These are phyloP conservation scores for Paecilomyces formosus DNA, from an alignment of 2,329 filamentous ascomycete species.

Conservation along the genomic window DNA sequence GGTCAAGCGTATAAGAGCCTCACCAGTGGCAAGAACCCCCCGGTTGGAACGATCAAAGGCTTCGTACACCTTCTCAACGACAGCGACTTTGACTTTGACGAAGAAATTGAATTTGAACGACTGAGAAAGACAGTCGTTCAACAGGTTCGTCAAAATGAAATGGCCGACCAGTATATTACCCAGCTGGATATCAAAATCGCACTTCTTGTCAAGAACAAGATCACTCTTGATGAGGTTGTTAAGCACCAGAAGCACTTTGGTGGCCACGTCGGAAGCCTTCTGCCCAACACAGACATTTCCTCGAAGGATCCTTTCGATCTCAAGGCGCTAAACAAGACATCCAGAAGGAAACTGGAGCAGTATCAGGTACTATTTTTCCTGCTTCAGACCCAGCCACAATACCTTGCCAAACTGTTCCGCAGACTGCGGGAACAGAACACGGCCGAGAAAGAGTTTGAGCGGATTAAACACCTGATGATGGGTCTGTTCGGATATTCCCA, in stretches of 20 bases:
- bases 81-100: conserved; percentile 97
- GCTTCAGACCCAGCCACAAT: conserved; percentile 92
- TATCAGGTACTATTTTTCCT: conserved; percentile 98
- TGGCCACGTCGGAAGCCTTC: conserved; percentile 73
- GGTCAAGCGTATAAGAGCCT: conserved; percentile 97
- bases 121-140: conserved; percentile 94
- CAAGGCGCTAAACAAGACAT: conserved; percentile 95
- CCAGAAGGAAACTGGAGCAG: conserved; percentile 86
- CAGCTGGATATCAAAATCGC: conserved; percentile 99
- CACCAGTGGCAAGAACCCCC: conserved; percentile 92
- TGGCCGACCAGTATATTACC: conserved; percentile 95
- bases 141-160: conserved; percentile 93
- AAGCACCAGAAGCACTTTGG: conserved; percentile 96
- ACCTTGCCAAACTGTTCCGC: conserved; percentile 81
- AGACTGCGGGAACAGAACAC: conserved; percentile 75
- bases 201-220: conserved; percentile 97
- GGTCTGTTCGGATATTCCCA: conserved; percentile 94
- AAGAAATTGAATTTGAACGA: conserved; percentile 94
- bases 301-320: conserved; percentile 92
- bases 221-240: conserved; percentile 94
- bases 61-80: conserved; percentile 97
- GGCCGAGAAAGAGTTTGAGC: conserved; percentile 84
- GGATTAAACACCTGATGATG: conserved; percentile 91
- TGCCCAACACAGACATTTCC: conserved; percentile 81
- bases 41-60: conserved; percentile 93